Percentiles rank a stretch among this genome's conserved stretches.
Conservation (phyloP, 164 flowering plant species). For the Tinospora cordifolia region DNA sequence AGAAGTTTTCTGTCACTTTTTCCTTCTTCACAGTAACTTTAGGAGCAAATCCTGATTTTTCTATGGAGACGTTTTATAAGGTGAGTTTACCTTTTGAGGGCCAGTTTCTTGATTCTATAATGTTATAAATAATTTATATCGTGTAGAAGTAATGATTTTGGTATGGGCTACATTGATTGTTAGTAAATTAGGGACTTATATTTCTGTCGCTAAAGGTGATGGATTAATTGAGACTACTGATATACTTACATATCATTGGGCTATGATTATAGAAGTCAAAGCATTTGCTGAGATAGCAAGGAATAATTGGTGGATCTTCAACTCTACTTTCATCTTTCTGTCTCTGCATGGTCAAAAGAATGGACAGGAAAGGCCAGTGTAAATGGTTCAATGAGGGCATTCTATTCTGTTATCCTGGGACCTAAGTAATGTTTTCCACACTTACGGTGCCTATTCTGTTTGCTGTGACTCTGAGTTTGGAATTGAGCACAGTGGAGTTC, state of each 20-base stretch:
- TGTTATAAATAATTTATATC: background rate
- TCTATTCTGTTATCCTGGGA: background rate
- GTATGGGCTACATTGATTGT: background rate
- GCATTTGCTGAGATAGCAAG: background rate
- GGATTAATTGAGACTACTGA: background rate
- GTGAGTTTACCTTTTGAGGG: slow-evolving; percentile 25
- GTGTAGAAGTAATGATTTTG: background rate
- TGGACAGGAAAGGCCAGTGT: background rate
- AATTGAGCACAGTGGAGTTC: background rate
- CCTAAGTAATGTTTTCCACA: background rate
- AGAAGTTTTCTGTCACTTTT: slow-evolving; percentile 66
- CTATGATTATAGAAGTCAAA: background rate
- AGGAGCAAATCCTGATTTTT: slow-evolving; percentile 86
- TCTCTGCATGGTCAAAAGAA: background rate
- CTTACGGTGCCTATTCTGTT: background rate
- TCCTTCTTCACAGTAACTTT: slow-evolving; percentile 86
- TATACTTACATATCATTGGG: background rate
- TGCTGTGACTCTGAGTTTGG: background rate
- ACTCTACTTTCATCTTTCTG: no score
- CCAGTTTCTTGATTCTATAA: background rate
- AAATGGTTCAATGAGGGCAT: background rate
- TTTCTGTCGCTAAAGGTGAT: background rate
- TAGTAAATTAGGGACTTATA: background rate
- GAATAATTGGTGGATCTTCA: background rate
- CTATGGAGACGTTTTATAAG: slow-evolving; percentile 80